Conservation (phyloP, 2,329 filamentous ascomycete genomes). For the Fusarium nygamai region DNA sequence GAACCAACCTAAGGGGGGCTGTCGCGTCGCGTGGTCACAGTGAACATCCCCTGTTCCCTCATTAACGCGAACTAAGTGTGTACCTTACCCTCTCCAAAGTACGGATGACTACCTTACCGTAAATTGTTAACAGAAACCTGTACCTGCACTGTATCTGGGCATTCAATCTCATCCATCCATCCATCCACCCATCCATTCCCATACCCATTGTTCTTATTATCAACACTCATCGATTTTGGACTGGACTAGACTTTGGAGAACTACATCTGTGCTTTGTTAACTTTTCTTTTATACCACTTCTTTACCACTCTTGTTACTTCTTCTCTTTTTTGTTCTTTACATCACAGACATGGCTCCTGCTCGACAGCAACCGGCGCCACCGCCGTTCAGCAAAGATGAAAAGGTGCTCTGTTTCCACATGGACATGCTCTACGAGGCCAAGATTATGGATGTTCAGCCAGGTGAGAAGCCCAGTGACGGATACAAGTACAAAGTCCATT, state of each 20-base stretch:
- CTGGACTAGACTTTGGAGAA: background rate
- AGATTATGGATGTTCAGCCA: constrained; percentile 81
- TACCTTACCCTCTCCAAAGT: constrained; percentile 22
- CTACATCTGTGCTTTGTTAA: background rate
- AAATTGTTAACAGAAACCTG: constrained; percentile 22
- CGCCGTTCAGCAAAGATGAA: constrained; percentile 79
- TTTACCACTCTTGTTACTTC: constrained; percentile 17
- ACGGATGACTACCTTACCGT: background rate
- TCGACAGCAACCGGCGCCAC: constrained; percentile 56
- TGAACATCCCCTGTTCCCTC: constrained; percentile 15
- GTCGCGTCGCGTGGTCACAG: constrained; percentile 31
- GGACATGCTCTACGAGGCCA: constrained; percentile 97
- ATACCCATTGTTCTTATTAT: constrained; percentile 17
- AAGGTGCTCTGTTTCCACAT: constrained; percentile 97
- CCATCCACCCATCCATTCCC: constrained; percentile 4
- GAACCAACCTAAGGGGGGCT: constrained; percentile 1
- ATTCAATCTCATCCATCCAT: constrained; percentile 10
- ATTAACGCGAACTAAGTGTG: constrained; percentile 34
- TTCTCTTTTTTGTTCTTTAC: constrained; percentile 18
- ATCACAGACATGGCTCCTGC: constrained; percentile 53
- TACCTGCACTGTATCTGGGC: constrained; percentile 26
- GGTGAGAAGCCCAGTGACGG: constrained; percentile 76
- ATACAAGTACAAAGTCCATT: constrained; percentile 92
- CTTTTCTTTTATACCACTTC: background rate
- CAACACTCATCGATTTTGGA: constrained; percentile 6